phyloP scores from a whole-genome alignment of 208 protist species.

The Trypanosoma avium region DNA sequence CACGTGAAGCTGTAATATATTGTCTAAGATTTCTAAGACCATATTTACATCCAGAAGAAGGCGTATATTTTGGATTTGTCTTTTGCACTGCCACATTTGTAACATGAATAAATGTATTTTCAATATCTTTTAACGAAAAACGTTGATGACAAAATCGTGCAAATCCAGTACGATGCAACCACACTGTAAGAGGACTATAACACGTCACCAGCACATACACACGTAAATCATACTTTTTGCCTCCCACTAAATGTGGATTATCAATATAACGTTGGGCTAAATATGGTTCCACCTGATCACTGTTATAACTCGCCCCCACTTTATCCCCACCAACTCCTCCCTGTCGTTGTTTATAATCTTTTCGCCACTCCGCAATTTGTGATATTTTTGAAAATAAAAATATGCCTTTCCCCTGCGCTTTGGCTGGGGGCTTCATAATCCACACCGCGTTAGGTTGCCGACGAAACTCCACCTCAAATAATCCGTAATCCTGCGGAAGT shows the following conservation, averaged over 20 bases:
- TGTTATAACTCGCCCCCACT: slow-evolving; percentile 17
- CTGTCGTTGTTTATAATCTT: slow-evolving; percentile 75
- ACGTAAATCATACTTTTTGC: slow-evolving; percentile 95
- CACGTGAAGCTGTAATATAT: slow-evolving; percentile 85
- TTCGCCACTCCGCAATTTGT: slow-evolving; percentile 94
- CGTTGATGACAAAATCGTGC: slow-evolving; percentile 92
- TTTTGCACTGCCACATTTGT: slow-evolving; percentile 98
- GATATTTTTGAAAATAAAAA: slow-evolving; percentile 97
- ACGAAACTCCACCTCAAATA: slow-evolving; percentile 95
- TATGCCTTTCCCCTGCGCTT: slow-evolving; percentile 96
- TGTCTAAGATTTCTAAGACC: slow-evolving; percentile 80
- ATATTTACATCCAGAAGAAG: slow-evolving; percentile 81
- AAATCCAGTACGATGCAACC: slow-evolving; percentile 91
- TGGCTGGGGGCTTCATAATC: slow-evolving; percentile 98
- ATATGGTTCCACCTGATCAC: slow-evolving; percentile 77
- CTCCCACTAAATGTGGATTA: slow-evolving; percentile 90
- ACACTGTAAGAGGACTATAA: slow-evolving; percentile 87
- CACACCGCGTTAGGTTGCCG: slow-evolving; percentile 87
- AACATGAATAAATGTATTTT: slow-evolving; percentile 95
- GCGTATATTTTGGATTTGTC: slow-evolving; percentile 91
- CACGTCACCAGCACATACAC: slow-evolving; percentile 91
- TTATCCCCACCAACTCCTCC: slow-evolving; percentile 26
- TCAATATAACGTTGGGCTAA: slow-evolving; percentile 90
- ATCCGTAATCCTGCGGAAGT: slow-evolving; percentile 93
- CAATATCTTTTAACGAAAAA: slow-evolving; percentile 90